phyloP scores from a whole-genome alignment of 1,284 basidiomycete genomes.

The Fereydounia khargensis region DNA sequence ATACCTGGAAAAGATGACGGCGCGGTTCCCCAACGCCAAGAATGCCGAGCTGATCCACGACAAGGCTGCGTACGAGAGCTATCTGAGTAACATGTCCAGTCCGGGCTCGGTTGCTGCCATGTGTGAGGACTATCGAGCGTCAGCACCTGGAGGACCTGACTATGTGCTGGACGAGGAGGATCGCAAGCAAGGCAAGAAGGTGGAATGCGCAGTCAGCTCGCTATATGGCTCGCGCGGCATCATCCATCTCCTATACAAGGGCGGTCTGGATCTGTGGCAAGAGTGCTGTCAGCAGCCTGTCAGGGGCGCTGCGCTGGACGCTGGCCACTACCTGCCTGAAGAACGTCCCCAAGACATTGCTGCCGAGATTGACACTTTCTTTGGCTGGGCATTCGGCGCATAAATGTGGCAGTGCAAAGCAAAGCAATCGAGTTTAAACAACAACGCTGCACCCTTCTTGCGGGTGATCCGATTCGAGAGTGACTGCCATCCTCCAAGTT shows the following conservation, averaged over 20 bases:
- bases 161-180: conserved; percentile 55
- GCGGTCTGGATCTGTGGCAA: conserved; percentile 53
- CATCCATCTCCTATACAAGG: conserved; percentile 44
- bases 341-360: conserved; percentile 49
- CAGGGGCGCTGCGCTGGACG: conserved; percentile 37
- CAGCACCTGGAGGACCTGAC: conserved; percentile 54
- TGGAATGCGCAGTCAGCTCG: conserved; percentile 41
- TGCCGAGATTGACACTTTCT: conserved; percentile 6
- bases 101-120: conserved; percentile 12
- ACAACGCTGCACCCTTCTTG: no score
- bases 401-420: no score
- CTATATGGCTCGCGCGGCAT: conserved; percentile 58
- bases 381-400: no score
- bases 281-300: conserved; percentile 36
- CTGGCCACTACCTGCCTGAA: conserved; percentile 59
- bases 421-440: no score
- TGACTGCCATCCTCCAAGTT: no score
- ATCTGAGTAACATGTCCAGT: conserved; percentile 8
- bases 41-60: not conserved
- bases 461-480: no score
- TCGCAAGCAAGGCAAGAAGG: conserved; percentile 38
- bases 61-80: not conserved
- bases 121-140: conserved; percentile 59
- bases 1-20: conserved; percentile 44
- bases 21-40: conserved; percentile 11